Conservation (phyloP, 371 early-diverging fungal species). For the Mortierella sp. region DNA sequence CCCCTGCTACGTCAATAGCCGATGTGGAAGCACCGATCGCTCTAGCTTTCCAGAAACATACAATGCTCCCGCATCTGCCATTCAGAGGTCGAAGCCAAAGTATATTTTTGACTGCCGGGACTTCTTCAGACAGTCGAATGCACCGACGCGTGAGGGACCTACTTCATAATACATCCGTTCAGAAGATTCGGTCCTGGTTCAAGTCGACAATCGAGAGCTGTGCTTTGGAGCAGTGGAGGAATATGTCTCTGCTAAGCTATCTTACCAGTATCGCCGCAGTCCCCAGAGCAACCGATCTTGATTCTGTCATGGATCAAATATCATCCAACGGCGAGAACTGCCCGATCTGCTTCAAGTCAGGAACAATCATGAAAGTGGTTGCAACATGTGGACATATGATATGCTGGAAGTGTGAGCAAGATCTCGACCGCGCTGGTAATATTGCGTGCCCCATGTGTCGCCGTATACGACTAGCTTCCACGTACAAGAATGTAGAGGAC, state of each 20-base stretch:
- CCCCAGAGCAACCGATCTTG: not conserved
- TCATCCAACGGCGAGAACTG: conserved; percentile 4
- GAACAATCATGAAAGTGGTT: conserved; percentile 25
- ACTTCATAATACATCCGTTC: conserved; percentile 37
- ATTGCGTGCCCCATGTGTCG: conserved; percentile 50
- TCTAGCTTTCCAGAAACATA: conserved; percentile 22
- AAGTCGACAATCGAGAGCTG: conserved; percentile 26
- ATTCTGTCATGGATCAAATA: not conserved
- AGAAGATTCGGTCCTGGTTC: conserved; percentile 35
- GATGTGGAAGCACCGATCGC: not conserved
- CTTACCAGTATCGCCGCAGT: conserved; percentile 1
- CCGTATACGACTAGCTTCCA: conserved; percentile 26
- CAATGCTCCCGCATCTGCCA: conserved; percentile 27
- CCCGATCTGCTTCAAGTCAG: conserved; percentile 34
- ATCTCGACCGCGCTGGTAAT: conserved; percentile 26
- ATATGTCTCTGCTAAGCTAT: conserved; percentile 13
- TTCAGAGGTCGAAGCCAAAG: conserved; percentile 27
- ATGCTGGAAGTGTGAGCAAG: conserved; percentile 46
- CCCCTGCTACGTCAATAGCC: not conserved
- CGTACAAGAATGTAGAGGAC: conserved; percentile 14
- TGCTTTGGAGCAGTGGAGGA: conserved; percentile 40
- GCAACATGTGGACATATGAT: conserved; percentile 23
- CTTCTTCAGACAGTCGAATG: conserved; percentile 1
- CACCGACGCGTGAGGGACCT: conserved; percentile 24
- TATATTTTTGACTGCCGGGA: conserved; percentile 26